Evolutionary conservation across 2,329 filamentous ascomycete genomes (phyloP), one percentile per base, ranked within the genome.

Genomic region (Calonectria hawksworthii): DNA sequence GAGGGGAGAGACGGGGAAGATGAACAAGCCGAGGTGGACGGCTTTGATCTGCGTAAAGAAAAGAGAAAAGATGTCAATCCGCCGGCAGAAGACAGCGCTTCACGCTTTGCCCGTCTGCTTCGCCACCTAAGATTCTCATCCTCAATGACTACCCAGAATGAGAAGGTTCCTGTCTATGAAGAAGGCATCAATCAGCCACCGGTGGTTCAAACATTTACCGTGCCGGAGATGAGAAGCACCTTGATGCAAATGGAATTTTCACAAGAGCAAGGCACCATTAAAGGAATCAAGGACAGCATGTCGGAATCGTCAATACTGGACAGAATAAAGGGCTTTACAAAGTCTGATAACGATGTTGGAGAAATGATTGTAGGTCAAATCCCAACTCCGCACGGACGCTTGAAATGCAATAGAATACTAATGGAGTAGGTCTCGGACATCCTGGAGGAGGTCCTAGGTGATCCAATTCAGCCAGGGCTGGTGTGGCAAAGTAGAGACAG

Each of bases 211-310:
- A 51, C 63, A 18, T 38, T 54, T 51, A 54, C 56, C 13, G 26
- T 70, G 4, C 26, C 65, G 10, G 21, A 36, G 11, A 44, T 56
- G 14, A 64, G 36, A 28, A 66, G 71, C 7, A 56, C 66, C 8
- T 47, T 73, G 47, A 69, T 44, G 38, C 65, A 73, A 4, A 34
- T 73, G 5, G 56, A 73, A 26, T 64, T 73, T 38, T 51, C 56
- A 13, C 65, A 73, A 36, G 28, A 50, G 8, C 14, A 56, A 9
- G 71, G 64, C 28, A 44, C 34, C 13, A 56, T 73, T n/a, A 23
- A 54, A 13, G 66, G 71, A 16, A 70, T 32, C 23, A 61, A 21
- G n/a, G 23, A n/a, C 32, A 7, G 11, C 36, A 28, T 16, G 26
- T 47, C 70, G 5, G 56, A 41, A 28, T 26, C 30, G 13, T 38